Evolutionary conservation across 2,329 filamentous ascomycete genomes (phyloP), one percentile per base, ranked within the genome.

Genomic region (Epichloe scottii): DNA sequence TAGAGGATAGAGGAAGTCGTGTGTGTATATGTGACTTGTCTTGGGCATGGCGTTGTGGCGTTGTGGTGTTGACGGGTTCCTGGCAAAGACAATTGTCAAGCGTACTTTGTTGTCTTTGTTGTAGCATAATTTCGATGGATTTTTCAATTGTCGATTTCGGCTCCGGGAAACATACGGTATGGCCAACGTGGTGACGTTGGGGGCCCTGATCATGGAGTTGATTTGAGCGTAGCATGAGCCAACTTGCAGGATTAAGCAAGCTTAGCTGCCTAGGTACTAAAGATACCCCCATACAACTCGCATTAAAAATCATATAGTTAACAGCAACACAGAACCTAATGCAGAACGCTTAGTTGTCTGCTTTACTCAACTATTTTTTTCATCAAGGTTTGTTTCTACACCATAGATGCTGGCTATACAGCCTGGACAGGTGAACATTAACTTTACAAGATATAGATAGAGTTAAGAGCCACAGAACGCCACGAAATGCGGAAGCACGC

Each of bases 41-140:
- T 5, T 14, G 17, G 21, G 51, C 48, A 43, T 53, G 51, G 51
- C 48, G 51, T 53, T 50, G 21, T 53, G 51, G 51, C 48, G 51
- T 53, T 50, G 21, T 35, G 51, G 48, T 26, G 30, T 46, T 15
- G 21, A 39, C 4, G 49, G 49, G 2, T 44, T 15, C 39, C n/a
- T 43, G 17, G 37, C 17, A 26, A 34, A 51, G 14, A 39, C n/a
- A 11, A 30, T 30, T 30, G 30, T 30, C 30, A 4, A 30, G 26
- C 26, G 3, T 30, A 8, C 14, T n/a, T 42, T 10, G 8, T 34
- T 51, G 43, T 46, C n/a, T n/a, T 46, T 33, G 8, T 34, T 51
- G 43, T 46, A 47, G 23, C 14, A 41, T 46, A 34, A 11, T 23
- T 40, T 35, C 35, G 43, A 35, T 35, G 19, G 26, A 41, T 8